Percentiles rank a stretch among this genome's conserved stretches.
Conservation (phyloP, 2,329 filamentous ascomycete species). For the Tolypocladium ophioglossoides region DNA sequence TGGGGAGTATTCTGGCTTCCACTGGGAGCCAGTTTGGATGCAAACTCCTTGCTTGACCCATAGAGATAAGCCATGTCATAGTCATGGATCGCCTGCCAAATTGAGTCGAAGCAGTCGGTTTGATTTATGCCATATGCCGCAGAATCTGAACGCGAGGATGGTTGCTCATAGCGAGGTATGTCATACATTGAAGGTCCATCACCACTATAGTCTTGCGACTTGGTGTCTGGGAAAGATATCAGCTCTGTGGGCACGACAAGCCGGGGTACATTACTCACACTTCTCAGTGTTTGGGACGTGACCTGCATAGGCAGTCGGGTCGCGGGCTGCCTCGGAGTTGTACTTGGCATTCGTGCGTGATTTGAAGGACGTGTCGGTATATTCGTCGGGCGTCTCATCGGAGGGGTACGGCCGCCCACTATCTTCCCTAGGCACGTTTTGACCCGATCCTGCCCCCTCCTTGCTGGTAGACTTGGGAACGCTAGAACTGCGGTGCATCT, state of each 20-base stretch:
- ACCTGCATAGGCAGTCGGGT: neutral
- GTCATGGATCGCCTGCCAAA: neutral
- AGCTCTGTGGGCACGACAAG: neutral
- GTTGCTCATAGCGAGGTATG: slow-evolving; percentile 10
- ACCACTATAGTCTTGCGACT: slow-evolving; percentile 1
- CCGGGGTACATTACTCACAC: neutral
- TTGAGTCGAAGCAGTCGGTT: neutral
- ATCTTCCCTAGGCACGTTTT: neutral
- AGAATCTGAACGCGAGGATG: slow-evolving; percentile 5
- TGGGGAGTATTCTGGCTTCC: slow-evolving; percentile 14
- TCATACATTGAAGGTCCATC: slow-evolving; percentile 38
- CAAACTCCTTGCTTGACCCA: slow-evolving; percentile 3
- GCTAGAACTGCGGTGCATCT: slow-evolving; percentile 20
- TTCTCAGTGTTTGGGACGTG: neutral
- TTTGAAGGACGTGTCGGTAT: neutral
- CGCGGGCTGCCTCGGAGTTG: neutral
- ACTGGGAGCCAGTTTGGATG: slow-evolving; percentile 17
- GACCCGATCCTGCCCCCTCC: neutral
- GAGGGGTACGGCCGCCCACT: neutral
- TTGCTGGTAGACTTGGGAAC: slow-evolving; percentile 13
- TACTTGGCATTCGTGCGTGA: neutral
- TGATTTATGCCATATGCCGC: slow-evolving; percentile 5
- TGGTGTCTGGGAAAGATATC: neutral
- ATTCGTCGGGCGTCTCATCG: neutral
- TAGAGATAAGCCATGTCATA: neutral